Base-by-base conservation (phyloP, 2,329 filamentous ascomycete genomes). In the Nothophoma quercina region DNA sequence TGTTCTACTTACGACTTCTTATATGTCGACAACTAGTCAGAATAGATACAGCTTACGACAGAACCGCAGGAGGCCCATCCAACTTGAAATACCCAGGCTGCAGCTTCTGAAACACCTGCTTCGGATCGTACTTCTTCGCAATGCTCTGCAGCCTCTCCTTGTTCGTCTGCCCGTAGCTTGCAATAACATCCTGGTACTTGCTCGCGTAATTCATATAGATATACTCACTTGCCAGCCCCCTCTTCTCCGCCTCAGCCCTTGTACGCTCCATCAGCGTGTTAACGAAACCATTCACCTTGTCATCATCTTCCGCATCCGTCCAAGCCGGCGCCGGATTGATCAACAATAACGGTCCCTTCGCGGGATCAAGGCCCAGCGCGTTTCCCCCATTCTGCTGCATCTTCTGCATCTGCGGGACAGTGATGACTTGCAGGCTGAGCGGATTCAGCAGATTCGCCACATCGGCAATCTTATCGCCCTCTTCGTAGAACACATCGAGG, bases 191-290 rank as follows among this genome's bases (percentile, higher is more conserved):
- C 60, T 82, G 78, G 47, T 67, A 75, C 63, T 71, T 67, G 45
- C 70, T 72, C 7, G 78, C 79, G 50, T 81, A 80, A 59, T 81
- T 81, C 75, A 80, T 76, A 57, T 80, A 81, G 21, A 78, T 55
- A 48, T 71, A 80, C 19, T 55, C 46, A 10, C 48, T 52, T 5
- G 47, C 39, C 23, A 66, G 32, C 1, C 56, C 53, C 21, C 52
- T 9, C 30, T 29, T 39, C 6, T 39, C 38, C 2, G 51, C 43
- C 13, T 60, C 58, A 2, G 28, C 46, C 25, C 48, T 55, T n/a
- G 57, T 51, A 1, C 43, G 40, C 35, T 45, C 9, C 16, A 49
- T 12, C 33, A 60, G 32, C 3, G 57, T 54, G 7, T 54, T 41
- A 0, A 45, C 40, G 4, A 54, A 35, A 15, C 40, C 8, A 29